These are phyloP conservation scores for Dryas integrifolia DNA, from an alignment of 331 rosid species.

Conservation along the genomic window DNA sequence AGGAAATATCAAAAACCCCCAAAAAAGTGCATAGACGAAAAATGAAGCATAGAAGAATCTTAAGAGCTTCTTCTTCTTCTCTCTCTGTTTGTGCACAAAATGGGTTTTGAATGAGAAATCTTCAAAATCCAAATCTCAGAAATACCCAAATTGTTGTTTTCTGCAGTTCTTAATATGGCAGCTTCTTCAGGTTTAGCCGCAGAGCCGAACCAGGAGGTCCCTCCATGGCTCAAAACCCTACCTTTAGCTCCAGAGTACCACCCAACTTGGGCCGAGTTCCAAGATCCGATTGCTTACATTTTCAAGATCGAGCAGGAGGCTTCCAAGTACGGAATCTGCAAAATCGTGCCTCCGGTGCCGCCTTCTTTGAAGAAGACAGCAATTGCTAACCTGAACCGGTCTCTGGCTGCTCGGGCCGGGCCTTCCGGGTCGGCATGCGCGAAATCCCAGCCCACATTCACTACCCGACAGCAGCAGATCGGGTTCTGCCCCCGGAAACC, in stretches of 20 bases:
- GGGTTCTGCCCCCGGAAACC: constrained; percentile 84
- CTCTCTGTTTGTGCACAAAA: constrained; percentile 4
- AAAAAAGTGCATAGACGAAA: not conserved
- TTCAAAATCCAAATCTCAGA: constrained; percentile 11
- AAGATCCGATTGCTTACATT: constrained; percentile 95
- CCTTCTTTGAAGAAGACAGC: constrained; percentile 71
- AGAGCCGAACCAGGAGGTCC: constrained; percentile 66
- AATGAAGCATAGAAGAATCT: constrained; percentile 33
- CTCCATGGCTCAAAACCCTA: constrained; percentile 77
- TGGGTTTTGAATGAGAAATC: constrained; percentile 38
- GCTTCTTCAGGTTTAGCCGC: constrained; percentile 44
- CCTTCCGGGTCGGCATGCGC: constrained; percentile 18
- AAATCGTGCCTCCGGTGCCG: constrained; percentile 82
- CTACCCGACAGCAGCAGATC: constrained; percentile 98
- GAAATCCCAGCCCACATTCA: constrained; percentile 70
- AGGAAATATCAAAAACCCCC: constrained; percentile 33
- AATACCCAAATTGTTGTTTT: constrained; percentile 16
- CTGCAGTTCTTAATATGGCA: constrained; percentile 27
- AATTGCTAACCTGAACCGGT: constrained; percentile 67
- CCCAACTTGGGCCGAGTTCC: constrained; percentile 74
- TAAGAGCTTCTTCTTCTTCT: constrained; percentile 20
- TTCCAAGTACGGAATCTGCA: constrained; percentile 85
- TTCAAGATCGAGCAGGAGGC: constrained; percentile 97
- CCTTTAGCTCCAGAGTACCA: constrained; percentile 84
- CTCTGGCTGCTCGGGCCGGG: constrained; percentile 55